Evolutionary conservation across 2,329 filamentous ascomycete species (phyloP), one percentile per base, ranked within the genome.

Genomic region (Ceratocystis ficicola): DNA sequence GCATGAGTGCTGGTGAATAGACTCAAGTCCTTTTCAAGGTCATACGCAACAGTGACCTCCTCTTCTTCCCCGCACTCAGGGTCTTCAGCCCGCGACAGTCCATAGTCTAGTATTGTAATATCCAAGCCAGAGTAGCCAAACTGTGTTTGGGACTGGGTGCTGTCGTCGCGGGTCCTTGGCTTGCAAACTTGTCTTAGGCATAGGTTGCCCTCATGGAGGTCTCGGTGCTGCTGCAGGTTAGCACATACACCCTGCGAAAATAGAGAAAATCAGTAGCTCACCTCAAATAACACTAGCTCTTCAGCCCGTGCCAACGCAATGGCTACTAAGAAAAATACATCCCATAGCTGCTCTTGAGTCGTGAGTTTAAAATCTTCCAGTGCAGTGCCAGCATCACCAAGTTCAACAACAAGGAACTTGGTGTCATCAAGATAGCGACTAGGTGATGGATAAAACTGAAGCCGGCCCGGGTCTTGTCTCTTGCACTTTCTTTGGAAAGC

Each of bases 51-150:
- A 0, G 77, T 75, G 1, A 75, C 73, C 30, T 75, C 73, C 6
- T 70, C 71, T 8, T 71, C 70, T 32, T 76, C 72, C 20, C 76
- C 73, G 2, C 71, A 65, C 1, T 71, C 72, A 4, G 77, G 68
- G 63, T 81, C 75, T 36, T 79, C 79, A 2, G 83, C 84, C 20
- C 84, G 78, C 0, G 84, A 87, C 15, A 87, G 76, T 0, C 84
- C 84, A 68, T 86, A 87, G 73, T 87, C 84, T 4, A 87, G 75
- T 50, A 87, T 83, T 0, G 84, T 86, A 60, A 86, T 81, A 65
- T 86, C 82, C 3, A 86, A 75, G 1, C 83, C 83, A 0, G 84
- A 86, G 69, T 77, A 81, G 32, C 83, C 83, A 72, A 84, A 84
- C n/a, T 48, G 44, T 30, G 32, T 25, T 28, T 50, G 62, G 70